These are phyloP conservation scores for Cymbidium sinense DNA, from an alignment of 106 monocot species.

Conservation along the genomic window DNA sequence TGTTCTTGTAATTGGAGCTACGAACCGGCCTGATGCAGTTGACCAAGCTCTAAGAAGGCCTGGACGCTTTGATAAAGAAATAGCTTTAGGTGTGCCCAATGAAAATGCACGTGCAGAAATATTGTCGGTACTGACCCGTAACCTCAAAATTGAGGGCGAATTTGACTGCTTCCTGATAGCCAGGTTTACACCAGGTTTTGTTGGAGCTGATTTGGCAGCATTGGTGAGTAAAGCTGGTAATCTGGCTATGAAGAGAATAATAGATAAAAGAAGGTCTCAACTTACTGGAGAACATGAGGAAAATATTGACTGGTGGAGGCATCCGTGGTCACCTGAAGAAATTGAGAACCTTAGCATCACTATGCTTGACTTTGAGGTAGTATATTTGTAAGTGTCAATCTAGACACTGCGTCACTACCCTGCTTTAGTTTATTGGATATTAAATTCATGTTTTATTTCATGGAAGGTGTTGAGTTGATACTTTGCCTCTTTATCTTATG, in stretches of 20 bases:
- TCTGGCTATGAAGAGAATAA: constrained; percentile 84
- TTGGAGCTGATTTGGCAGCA: constrained; percentile 87
- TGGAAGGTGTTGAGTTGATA: not conserved
- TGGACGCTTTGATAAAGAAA: constrained; percentile 78
- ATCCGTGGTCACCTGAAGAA: constrained; percentile 68
- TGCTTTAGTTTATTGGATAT: not conserved
- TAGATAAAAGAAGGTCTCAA: constrained; percentile 48
- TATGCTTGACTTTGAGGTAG: constrained; percentile 89
- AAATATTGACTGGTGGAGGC: constrained; percentile 55
- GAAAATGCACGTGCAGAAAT: constrained; percentile 67
- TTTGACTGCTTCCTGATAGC: constrained; percentile 78
- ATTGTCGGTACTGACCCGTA: constrained; percentile 42
- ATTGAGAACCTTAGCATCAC: constrained; percentile 54
- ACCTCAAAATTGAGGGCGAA: constrained; percentile 55
- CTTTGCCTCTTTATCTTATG: not conserved
- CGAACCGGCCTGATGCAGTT: constrained; percentile 89
- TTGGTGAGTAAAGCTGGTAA: constrained; percentile 80
- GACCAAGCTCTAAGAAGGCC: constrained; percentile 87
- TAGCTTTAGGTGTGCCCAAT: constrained; percentile 81
- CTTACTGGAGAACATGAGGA: constrained; percentile 11
- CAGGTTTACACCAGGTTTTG: constrained; percentile 83
- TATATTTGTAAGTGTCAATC: not conserved
- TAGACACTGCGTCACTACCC: not conserved
- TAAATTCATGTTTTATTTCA: not conserved
- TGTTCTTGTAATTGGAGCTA: constrained; percentile 98